phyloP scores from a whole-genome alignment of 2,329 filamentous ascomycete genomes.

The Didymella sp. region DNA sequence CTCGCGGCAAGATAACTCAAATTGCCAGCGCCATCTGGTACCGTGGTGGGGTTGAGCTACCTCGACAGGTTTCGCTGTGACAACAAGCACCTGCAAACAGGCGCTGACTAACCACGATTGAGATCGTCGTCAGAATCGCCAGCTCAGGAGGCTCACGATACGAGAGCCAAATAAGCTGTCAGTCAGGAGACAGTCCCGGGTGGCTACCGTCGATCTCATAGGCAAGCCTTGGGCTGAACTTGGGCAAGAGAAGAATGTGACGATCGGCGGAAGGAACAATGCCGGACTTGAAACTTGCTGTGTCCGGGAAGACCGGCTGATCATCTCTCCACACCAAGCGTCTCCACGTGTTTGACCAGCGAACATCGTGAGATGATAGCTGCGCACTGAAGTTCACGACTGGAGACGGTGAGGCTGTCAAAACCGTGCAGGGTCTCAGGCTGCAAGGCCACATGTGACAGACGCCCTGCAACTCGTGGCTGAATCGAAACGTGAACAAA shows the following conservation, averaged over 20 bases:
- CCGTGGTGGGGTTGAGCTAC: neutral
- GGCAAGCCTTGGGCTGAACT: constrained; percentile 3
- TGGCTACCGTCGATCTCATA: constrained; percentile 12
- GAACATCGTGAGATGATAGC: constrained; percentile 1
- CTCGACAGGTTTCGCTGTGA: neutral
- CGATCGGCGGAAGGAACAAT: constrained; percentile 26
- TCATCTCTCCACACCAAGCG: constrained; percentile 25
- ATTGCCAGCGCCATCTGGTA: neutral
- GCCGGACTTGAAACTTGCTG: constrained; percentile 16
- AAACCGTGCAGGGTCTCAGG: neutral
- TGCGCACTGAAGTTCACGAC: neutral
- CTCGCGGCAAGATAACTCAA: neutral
- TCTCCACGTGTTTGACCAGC: constrained; percentile 31
- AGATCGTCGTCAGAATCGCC: neutral
- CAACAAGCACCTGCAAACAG: neutral
- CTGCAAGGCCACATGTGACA: constrained; percentile 5
- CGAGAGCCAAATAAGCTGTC: constrained; percentile 4
- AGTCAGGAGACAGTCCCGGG: constrained; percentile 2
- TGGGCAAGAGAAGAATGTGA: constrained; percentile 6
- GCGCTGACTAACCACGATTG: neutral
- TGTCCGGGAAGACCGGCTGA: constrained; percentile 29
- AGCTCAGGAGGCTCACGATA: constrained; percentile 3
- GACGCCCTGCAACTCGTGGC: neutral
- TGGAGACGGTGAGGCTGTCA: neutral
- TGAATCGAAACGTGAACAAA: neutral